phyloP scores from a whole-genome alignment of 305 asterid species.

The Fraxinus latifolia region DNA sequence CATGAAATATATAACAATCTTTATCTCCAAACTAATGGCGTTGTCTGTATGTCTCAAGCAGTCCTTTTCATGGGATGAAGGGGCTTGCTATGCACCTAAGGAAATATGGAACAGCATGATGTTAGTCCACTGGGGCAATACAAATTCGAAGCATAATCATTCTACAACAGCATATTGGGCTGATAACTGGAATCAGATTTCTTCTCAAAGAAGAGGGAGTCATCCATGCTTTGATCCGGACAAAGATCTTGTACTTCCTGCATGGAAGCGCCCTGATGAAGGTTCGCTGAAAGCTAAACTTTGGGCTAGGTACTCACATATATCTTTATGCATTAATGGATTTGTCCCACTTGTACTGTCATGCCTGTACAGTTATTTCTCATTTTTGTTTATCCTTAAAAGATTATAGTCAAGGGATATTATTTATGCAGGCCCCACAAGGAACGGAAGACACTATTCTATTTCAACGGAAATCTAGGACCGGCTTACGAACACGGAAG shows the following conservation, averaged over 20 bases:
- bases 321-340: neutral
- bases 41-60: slow-evolving; percentile 37
- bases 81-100: slow-evolving; percentile 99
- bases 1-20: neutral
- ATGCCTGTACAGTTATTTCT: neutral
- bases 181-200: slow-evolving; percentile 74
- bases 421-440: slow-evolving; percentile 64
- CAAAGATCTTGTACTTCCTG: slow-evolving; percentile 93
- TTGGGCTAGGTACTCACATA: slow-evolving; percentile 63
- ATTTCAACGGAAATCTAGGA: slow-evolving; percentile 94
- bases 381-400: neutral
- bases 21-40: slow-evolving; percentile 19
- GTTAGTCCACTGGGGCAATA: slow-evolving; percentile 99
- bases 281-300: slow-evolving; percentile 44
- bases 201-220: slow-evolving; percentile 78
- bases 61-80: slow-evolving; percentile 98
- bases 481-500: slow-evolving; percentile 83
- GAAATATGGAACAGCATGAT: slow-evolving; percentile 98
- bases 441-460: slow-evolving; percentile 68
- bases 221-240: slow-evolving; percentile 90
- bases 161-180: slow-evolving; percentile 94
- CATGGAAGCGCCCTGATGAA: slow-evolving; percentile 86
- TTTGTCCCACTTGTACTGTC: neutral
- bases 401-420: neutral
- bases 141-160: slow-evolving; percentile 79